phyloP scores from a whole-genome alignment of 2,329 filamentous ascomycete species.

The Paecilomyces formosus region DNA sequence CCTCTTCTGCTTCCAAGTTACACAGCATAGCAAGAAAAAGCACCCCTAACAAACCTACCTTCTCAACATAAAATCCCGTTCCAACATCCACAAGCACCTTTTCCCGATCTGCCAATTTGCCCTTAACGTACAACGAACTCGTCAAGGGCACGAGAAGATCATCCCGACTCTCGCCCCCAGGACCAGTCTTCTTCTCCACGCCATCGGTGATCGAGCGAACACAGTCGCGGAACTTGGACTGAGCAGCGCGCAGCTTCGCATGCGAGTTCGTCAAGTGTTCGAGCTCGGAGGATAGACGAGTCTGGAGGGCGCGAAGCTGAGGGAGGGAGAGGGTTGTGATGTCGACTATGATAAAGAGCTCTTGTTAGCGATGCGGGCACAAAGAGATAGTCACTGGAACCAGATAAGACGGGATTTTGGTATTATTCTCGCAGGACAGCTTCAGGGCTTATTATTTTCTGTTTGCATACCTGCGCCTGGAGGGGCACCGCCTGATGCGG shows the following conservation, averaged over 20 bases:
- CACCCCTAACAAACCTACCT: slow-evolving; percentile 45
- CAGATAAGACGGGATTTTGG: too few species aligned
- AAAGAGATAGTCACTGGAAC: too few species aligned
- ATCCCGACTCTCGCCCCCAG: slow-evolving; percentile 19
- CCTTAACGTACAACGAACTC: slow-evolving; percentile 88
- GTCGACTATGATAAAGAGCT: slow-evolving; percentile 42
- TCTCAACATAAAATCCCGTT: slow-evolving; percentile 92
- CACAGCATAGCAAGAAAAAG: not conserved
- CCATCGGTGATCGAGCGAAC: slow-evolving; percentile 65
- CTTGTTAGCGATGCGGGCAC: too few species aligned
- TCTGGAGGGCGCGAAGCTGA: slow-evolving; percentile 86
- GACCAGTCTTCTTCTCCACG: slow-evolving; percentile 33
- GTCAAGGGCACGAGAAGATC: slow-evolving; percentile 85
- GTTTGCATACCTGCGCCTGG: slow-evolving; percentile 21
- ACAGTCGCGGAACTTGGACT: slow-evolving; percentile 88
- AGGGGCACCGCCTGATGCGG: slow-evolving; percentile 19
- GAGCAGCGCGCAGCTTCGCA: slow-evolving; percentile 79
- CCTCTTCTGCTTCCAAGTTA: not conserved
- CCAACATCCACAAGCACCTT: slow-evolving; percentile 86
- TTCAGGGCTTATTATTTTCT: not conserved
- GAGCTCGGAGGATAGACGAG: slow-evolving; percentile 91
- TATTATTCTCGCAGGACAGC: too few species aligned
- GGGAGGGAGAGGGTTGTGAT: slow-evolving; percentile 72
- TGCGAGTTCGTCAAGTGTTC: slow-evolving; percentile 90
- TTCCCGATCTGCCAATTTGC: slow-evolving; percentile 64